phyloP scores from a whole-genome alignment of 2,329 filamentous ascomycete genomes.

The Xylaria sp. region DNA sequence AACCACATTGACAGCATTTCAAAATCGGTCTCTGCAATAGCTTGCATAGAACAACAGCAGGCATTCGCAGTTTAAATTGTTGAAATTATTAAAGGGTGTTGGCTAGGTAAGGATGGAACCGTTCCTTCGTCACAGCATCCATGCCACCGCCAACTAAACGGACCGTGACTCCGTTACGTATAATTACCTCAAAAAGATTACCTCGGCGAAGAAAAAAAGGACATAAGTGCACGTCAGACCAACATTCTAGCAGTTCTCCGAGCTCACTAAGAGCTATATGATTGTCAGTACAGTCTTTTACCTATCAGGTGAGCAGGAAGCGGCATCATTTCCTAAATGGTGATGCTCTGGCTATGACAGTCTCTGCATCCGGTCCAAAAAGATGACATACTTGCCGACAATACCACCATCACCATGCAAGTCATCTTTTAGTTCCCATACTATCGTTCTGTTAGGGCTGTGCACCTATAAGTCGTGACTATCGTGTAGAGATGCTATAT shows the following conservation, averaged over 20 bases:
- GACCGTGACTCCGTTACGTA: background rate
- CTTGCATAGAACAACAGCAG: background rate
- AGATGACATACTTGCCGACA: background rate
- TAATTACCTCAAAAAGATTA: background rate
- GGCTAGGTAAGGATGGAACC: background rate
- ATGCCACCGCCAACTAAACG: background rate
- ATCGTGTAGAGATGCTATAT: background rate
- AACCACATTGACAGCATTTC: background rate
- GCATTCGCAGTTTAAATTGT: background rate
- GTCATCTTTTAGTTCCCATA: conserved; percentile 25
- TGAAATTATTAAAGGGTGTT: background rate
- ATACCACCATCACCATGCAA: conserved; percentile 15
- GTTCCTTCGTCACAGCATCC: background rate
- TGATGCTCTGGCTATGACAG: background rate
- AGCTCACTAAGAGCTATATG: background rate
- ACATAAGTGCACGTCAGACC: background rate
- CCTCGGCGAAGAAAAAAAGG: background rate
- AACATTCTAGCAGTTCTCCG: background rate
- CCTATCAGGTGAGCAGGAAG: background rate
- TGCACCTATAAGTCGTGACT: background rate
- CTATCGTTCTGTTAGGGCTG: background rate
- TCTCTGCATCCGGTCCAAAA: background rate
- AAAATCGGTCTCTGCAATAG: background rate
- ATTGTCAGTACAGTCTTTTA: no score
- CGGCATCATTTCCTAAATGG: background rate